These are phyloP conservation scores for Gamarada debralockiae DNA, from an alignment of 495 filamentous ascomycete species.

Conservation along the genomic window DNA sequence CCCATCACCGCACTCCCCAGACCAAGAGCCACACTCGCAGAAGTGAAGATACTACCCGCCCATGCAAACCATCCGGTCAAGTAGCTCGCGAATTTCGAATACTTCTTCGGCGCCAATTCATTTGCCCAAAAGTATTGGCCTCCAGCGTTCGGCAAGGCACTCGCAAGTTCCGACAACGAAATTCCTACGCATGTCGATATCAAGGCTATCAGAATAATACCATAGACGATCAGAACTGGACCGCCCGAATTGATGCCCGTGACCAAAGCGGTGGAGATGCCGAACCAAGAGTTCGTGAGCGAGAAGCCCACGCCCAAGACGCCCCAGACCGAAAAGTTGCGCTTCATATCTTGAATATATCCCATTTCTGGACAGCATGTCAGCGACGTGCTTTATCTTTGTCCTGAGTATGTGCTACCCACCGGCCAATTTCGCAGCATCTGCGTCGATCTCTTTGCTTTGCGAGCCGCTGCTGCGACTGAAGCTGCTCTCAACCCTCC, in stretches of 20 bases:
- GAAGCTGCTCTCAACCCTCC: too few species aligned
- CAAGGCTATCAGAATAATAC: slow-evolving; percentile 50
- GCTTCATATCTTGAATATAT: slow-evolving; percentile 52
- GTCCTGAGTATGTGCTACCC: too few species aligned
- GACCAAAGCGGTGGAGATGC: slow-evolving; percentile 52
- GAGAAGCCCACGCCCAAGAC: slow-evolving; percentile 58
- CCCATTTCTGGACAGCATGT: slow-evolving; percentile 56
- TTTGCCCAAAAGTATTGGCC: slow-evolving; percentile 52
- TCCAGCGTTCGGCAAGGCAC: too few species aligned
- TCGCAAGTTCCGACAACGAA: too few species aligned
- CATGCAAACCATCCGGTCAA: slow-evolving; percentile 56
- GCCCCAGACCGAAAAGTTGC: slow-evolving; percentile 55
- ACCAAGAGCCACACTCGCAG: slow-evolving; percentile 53
- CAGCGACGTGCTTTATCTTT: too few species aligned
- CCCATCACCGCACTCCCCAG: too few species aligned
- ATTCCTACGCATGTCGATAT: slow-evolving; percentile 53
- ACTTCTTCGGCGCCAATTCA: slow-evolving; percentile 51
- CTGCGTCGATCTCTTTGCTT: too few species aligned
- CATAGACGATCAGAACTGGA: slow-evolving; percentile 56
- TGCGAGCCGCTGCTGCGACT: too few species aligned
- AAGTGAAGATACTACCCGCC: slow-evolving; percentile 53
- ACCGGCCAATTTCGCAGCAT: too few species aligned
- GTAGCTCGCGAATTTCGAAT: slow-evolving; percentile 48
- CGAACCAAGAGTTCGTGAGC: slow-evolving; percentile 64
- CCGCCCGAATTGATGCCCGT: slow-evolving; percentile 61